Percentiles rank a stretch among this genome's conserved stretches.
phyloP scores from a whole-genome alignment of 208 protist genomes.

The Leishmania guyanensis region DNA sequence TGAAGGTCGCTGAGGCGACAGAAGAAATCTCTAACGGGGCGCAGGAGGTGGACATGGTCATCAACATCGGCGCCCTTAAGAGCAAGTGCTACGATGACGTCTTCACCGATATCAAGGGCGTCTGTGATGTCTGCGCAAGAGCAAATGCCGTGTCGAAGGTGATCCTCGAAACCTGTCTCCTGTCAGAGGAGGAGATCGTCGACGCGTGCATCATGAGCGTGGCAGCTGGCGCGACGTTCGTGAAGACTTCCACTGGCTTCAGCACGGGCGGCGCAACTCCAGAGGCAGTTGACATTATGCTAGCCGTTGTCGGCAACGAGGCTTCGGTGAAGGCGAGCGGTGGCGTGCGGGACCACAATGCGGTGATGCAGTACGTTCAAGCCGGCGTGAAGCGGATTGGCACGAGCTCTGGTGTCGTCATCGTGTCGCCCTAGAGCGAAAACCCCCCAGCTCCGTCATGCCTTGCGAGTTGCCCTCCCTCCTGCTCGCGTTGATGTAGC shows the following conservation, averaged over 20 bases:
- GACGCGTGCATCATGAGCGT: constrained; percentile 87
- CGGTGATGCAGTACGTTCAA: constrained; percentile 81
- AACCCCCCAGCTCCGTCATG: no score
- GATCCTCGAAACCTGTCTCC: constrained; percentile 94
- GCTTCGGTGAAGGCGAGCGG: constrained; percentile 91
- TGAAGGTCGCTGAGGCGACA: constrained; percentile 87
- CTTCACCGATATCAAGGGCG: constrained; percentile 84
- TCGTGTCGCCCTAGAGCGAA: constrained; percentile 39
- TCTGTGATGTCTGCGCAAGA: constrained; percentile 48
- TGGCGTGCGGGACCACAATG: constrained; percentile 80
- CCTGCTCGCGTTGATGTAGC: background rate
- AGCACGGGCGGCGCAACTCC: constrained; percentile 86
- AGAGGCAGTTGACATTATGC: constrained; percentile 91
- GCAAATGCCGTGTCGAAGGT: constrained; percentile 74
- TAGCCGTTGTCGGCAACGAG: constrained; percentile 80
- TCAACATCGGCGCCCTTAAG: constrained; percentile 92
- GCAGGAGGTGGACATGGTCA: constrained; percentile 95
- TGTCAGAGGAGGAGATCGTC: constrained; percentile 90
- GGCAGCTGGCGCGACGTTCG: constrained; percentile 87
- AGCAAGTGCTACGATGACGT: constrained; percentile 84
- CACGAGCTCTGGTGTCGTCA: constrained; percentile 87
- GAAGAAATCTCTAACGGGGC: constrained; percentile 77
- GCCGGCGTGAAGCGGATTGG: constrained; percentile 91
- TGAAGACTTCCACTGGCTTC: constrained; percentile 97
- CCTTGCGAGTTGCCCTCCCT: background rate